Evolutionary conservation across 176 grass and related monocot genomes (phyloP).

Genomic region (Alopecurus myosuroides): DNA sequence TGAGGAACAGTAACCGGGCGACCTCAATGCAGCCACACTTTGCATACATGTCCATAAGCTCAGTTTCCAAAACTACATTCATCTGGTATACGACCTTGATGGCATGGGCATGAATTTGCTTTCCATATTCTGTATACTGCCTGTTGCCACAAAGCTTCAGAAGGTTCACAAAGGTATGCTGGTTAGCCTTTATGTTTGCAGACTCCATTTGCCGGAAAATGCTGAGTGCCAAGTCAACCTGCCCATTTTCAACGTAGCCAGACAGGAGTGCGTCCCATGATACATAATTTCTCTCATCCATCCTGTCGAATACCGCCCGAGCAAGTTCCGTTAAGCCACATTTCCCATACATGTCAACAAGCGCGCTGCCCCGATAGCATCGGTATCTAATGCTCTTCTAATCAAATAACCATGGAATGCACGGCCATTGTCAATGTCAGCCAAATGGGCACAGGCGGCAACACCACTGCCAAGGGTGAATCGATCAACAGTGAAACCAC

Average conservation of each 20-base stretch:
- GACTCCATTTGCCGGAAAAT: constrained; percentile 39
- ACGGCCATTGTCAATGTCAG: constrained; percentile 34
- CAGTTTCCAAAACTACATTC: constrained; percentile 53
- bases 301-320: constrained; percentile 27
- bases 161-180: constrained; percentile 47
- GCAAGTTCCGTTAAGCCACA: constrained; percentile 31
- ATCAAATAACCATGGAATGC: constrained; percentile 53
- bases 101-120: constrained; percentile 41
- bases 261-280: constrained; percentile 60
- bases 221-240: constrained; percentile 31
- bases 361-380: constrained; percentile 42
- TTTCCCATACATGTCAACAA: constrained; percentile 54
- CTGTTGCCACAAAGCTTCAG: constrained; percentile 38
- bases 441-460: constrained; percentile 44
- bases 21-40: constrained; percentile 54
- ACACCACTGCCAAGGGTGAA: constrained; percentile 54
- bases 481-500: constrained; percentile 36
- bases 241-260: constrained; percentile 44
- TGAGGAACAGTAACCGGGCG: constrained; percentile 37
- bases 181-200: constrained; percentile 42
- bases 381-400: constrained; percentile 52
- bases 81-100: constrained; percentile 39
- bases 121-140: constrained; percentile 38
- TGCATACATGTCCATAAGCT: constrained; percentile 55
- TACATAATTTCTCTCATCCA: constrained; percentile 51